Evolutionary conservation across 2,329 filamentous ascomycete species (phyloP).

Genomic region (Chlorencoelia australis): DNA sequence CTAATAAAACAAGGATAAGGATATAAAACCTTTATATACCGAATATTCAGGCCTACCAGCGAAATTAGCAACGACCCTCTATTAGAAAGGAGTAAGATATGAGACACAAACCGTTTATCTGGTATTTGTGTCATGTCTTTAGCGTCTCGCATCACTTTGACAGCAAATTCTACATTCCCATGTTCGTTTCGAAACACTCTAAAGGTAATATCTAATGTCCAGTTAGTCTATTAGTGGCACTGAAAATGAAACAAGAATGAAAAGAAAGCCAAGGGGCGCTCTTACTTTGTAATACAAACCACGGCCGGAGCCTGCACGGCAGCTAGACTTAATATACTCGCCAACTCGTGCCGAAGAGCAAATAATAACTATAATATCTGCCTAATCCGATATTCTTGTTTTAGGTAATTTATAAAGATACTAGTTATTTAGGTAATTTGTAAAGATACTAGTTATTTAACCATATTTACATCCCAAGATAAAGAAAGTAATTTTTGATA

Average conservation of each 20-base stretch:
- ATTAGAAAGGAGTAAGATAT: neutral
- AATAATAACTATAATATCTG: neutral
- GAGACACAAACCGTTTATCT: constrained; percentile 1
- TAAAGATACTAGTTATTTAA: neutral
- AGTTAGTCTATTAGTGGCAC: neutral
- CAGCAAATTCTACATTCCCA: constrained; percentile 1
- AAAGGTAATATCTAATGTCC: neutral
- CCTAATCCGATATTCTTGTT: neutral
- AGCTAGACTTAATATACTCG: constrained; percentile 1
- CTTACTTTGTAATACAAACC: constrained; percentile 1
- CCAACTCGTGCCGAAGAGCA: neutral
- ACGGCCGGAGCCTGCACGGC: neutral
- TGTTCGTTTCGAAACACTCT: neutral
- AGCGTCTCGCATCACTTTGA: neutral
- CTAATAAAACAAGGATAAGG: neutral
- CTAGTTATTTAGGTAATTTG: too few relatives aligned
- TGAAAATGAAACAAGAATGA: neutral
- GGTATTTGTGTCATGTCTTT: neutral
- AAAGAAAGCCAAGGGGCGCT: neutral
- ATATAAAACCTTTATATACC: neutral
- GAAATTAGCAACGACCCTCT: constrained; percentile 1
- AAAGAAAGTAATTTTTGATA: neutral
- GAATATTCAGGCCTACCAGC: neutral
- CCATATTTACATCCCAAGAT: neutral
- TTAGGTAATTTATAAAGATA: too few relatives aligned